These are phyloP conservation scores for Saxophila tyrrhenica DNA, from an alignment of 495 filamentous ascomycete genomes.

Conservation along the genomic window DNA sequence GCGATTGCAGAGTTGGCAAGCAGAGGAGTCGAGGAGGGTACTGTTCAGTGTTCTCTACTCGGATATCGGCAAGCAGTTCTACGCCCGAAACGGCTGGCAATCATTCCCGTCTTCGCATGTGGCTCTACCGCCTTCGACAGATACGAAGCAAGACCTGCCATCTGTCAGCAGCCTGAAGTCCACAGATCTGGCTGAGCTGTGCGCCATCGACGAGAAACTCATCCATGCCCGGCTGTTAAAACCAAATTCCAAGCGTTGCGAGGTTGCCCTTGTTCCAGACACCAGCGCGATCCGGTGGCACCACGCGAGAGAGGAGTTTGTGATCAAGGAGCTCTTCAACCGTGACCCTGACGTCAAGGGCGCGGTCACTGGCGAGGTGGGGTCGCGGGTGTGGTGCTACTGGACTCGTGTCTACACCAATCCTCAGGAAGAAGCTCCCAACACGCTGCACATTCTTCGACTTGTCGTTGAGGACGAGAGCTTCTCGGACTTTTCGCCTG, in stretches of 20 bases:
- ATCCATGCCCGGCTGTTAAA: constrained; percentile 32
- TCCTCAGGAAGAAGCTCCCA: constrained; percentile 37
- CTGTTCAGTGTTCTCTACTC: constrained; percentile 74
- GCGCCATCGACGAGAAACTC: constrained; percentile 43
- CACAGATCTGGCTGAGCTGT: constrained; percentile 45
- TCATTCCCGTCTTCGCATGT: constrained; percentile 62
- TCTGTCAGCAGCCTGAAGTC: constrained; percentile 33
- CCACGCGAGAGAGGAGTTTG: constrained; percentile 75
- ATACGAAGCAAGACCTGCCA: constrained; percentile 27
- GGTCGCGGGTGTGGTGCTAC: constrained; percentile 58
- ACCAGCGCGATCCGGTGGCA: constrained; percentile 71
- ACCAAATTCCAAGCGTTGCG: constrained; percentile 25
- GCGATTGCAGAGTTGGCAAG: constrained; percentile 43
- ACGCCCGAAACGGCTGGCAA: constrained; percentile 70
- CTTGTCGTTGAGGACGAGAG: constrained; percentile 57
- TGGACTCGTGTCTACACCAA: constrained; percentile 68
- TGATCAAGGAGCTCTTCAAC: constrained; percentile 41
- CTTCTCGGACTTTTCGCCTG: constrained; percentile 27
- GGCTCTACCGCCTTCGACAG: constrained; percentile 40
- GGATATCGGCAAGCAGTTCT: constrained; percentile 92
- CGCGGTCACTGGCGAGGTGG: constrained; percentile 41
- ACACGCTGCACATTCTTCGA: constrained; percentile 67
- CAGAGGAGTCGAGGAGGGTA: constrained; percentile 31
- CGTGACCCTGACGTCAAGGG: constrained; percentile 53
- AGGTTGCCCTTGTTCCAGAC: constrained; percentile 63